Base-by-base conservation (phyloP, 1,284 basidiomycete species). In the Butyriboletus appendiculatus region DNA sequence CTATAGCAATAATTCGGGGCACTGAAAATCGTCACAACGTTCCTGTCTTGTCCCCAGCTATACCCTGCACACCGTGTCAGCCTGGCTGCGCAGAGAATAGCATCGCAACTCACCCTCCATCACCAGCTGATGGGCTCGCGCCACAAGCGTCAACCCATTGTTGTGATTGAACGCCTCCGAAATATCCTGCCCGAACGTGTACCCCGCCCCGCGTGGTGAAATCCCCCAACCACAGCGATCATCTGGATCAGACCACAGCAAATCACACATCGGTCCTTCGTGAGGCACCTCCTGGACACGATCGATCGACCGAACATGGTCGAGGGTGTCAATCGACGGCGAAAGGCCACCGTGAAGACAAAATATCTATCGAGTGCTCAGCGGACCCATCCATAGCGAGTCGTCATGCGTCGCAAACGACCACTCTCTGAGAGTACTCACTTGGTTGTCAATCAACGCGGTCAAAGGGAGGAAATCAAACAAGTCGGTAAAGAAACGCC, bases 221-320 rank as follows among this genome's bases (percentile, higher is more conserved):
- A 99, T 98, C 35, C 97, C 97, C 97, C 97, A 99, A 46, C 97
- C 97, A 73, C 95, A 98, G 53, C 97, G 90, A 77, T 99, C 96
- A 72, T 99, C 96, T 38, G 96, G 96, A 77, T 99, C 96, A 52
- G 96, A 98, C 96, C 96, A 99, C 52, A 99, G 83, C 52, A 99
- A 80, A 75, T 99, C 96, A 70, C 96, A 99, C 96, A 99, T 98
- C 15, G 96, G 96, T 6, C 96, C 96, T 76, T 99, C 96, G 74
- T 99, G 96, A 7, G 96, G 96, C 4, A 99, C 96, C 72, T 99
- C 96, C 76, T 99, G 96, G 64, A 98, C 94, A 55, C 96, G 90
- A 80, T 98, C 96, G 70, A 99, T 98, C 53, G 94, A 91, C 62
- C 96, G 92, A 61, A 98, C 96, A 72, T 98, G 96, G 81, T 99